Conservation (phyloP, 768 basidiomycete species). For the Baorangia bicolor region DNA sequence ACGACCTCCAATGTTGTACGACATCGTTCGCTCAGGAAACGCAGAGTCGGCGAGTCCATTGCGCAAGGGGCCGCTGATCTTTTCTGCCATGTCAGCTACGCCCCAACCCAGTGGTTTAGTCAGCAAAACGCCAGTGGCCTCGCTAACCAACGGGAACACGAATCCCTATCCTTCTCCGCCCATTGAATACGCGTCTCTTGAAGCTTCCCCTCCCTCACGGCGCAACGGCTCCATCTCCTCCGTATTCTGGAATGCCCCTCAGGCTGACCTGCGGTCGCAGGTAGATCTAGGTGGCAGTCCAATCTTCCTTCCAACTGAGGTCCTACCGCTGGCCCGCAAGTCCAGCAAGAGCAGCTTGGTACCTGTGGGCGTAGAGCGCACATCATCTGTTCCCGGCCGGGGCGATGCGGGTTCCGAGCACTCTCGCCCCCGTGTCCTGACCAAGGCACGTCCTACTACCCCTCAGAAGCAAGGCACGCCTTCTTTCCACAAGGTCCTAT, state of each 20-base stretch:
- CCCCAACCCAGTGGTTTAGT: conserved; percentile 14
- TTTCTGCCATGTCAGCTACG: conserved; percentile 51
- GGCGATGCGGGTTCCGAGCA: conserved; percentile 15
- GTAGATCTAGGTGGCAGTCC: not conserved
- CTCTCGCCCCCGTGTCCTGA: conserved; percentile 24
- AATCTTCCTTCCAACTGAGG: conserved; percentile 11
- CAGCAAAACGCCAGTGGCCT: conserved; percentile 4
- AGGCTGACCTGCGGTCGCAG: not conserved
- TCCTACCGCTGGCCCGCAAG: conserved; percentile 11
- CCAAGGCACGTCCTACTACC: conserved; percentile 36
- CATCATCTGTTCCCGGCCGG: conserved; percentile 1
- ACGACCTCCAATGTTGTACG: conserved; percentile 17
- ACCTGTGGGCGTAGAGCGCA: conserved; percentile 11
- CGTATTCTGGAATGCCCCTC: not conserved
- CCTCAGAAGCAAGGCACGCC: conserved; percentile 26
- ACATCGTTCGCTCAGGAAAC: conserved; percentile 21
- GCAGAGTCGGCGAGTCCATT: conserved; percentile 17
- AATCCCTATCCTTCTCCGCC: conserved; percentile 32
- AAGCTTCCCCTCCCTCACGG: not conserved
- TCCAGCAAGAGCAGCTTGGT: conserved; percentile 15
- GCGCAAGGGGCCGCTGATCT: conserved; percentile 60
- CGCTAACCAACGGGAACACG: conserved; percentile 9
- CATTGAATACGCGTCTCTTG: conserved; percentile 13
- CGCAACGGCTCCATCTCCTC: conserved; percentile 5
- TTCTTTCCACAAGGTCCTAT: conserved; percentile 6